These are phyloP conservation scores for Saturnispora ahearnii DNA, from an alignment of 805 yeast species.

Conservation along the genomic window DNA sequence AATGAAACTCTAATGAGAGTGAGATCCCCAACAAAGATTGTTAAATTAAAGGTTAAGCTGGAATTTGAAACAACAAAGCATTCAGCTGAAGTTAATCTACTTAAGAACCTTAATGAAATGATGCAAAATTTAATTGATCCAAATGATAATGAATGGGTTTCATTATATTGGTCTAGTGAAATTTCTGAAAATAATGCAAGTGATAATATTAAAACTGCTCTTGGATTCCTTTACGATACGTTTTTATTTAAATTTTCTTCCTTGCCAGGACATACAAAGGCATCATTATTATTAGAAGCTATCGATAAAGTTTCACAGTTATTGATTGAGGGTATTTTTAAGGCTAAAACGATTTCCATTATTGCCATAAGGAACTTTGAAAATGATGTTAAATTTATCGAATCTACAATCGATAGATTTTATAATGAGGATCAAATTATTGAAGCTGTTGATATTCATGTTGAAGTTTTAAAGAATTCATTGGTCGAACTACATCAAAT, in stretches of 20 bases:
- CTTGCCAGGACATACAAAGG: constrained; percentile 67
- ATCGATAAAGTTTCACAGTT: constrained; percentile 76
- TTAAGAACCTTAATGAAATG: constrained; percentile 71
- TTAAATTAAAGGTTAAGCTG: constrained; percentile 32
- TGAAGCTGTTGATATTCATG: constrained; percentile 12
- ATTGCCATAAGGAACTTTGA: constrained; percentile 67
- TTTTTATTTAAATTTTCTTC: constrained; percentile 77
- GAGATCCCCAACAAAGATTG: constrained; percentile 19
- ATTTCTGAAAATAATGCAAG: background rate
- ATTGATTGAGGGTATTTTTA: constrained; percentile 50
- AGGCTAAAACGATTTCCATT: constrained; percentile 47
- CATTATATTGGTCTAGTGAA: constrained; percentile 23
- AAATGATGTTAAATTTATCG: constrained; percentile 70
- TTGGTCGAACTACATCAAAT: constrained; percentile 75
- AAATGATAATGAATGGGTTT: constrained; percentile 79
- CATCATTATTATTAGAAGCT: constrained; percentile 74
- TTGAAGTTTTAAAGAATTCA: constrained; percentile 32
- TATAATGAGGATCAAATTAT: constrained; percentile 2
- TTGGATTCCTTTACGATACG: constrained; percentile 68
- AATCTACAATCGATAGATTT: constrained; percentile 25
- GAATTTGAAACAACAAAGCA: constrained; percentile 46
- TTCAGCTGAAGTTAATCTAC: constrained; percentile 69
- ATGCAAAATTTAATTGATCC: constrained; percentile 73
- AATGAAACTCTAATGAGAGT: constrained; percentile 31
- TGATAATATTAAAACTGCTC: constrained; percentile 6